Evolutionary conservation across 805 yeast species (phyloP).

Genomic region (Saccharomycopsis sp.): DNA sequence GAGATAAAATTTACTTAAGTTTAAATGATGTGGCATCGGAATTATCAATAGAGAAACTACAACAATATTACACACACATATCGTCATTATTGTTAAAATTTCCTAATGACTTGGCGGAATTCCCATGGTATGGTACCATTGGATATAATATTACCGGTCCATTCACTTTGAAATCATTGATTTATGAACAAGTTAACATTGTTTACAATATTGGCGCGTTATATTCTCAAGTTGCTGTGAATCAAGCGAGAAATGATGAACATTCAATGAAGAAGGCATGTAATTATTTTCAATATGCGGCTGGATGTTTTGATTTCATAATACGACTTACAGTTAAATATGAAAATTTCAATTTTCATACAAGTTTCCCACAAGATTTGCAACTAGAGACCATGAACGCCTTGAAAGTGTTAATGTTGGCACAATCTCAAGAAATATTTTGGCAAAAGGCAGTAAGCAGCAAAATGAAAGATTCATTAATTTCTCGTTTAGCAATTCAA

Average conservation of each 20-base stretch:
- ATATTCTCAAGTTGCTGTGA: constrained; percentile 49
- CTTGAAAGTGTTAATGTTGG: constrained; percentile 50
- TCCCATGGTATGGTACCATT: constrained; percentile 51
- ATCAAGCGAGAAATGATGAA: constrained; percentile 37
- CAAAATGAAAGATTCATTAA: constrained; percentile 47
- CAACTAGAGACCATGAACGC: constrained; percentile 43
- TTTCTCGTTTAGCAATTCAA: constrained; percentile 61
- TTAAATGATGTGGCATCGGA: constrained; percentile 29
- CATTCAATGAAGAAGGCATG: constrained; percentile 60
- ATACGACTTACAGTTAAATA: constrained; percentile 20
- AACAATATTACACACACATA: constrained; percentile 43
- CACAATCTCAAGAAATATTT: constrained; percentile 82
- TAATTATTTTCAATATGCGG: constrained; percentile 58
- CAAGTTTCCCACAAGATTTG: constrained; percentile 35
- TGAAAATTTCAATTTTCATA: constrained; percentile 9
- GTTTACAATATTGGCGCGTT: constrained; percentile 63
- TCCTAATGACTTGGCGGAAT: constrained; percentile 52
- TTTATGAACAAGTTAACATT: constrained; percentile 55
- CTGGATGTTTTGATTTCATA: constrained; percentile 52
- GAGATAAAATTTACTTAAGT: constrained; percentile 31
- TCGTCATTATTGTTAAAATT: constrained; percentile 45
- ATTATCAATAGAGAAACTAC: constrained; percentile 32
- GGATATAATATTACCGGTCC: constrained; percentile 34
- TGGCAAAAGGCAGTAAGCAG: constrained; percentile 65
- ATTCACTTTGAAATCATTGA: constrained; percentile 44